Percentiles rank a stretch among this genome's conserved stretches.
Evolutionary conservation across 345 rosid species (phyloP).

Genomic region (Eucalyptus virginea): DNA sequence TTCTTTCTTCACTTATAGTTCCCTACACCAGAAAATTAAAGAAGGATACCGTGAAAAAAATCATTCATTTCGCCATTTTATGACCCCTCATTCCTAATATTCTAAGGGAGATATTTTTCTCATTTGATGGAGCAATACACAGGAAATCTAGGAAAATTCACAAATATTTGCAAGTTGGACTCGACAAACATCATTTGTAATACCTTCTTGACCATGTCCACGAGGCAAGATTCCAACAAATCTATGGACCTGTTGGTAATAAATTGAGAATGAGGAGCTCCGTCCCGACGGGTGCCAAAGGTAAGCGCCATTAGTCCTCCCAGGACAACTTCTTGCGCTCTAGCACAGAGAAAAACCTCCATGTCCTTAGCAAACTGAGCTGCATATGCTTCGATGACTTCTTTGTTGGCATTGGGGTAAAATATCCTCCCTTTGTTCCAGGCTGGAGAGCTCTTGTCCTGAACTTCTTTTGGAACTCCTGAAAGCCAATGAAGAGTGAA

Average conservation of each 20-base stretch:
- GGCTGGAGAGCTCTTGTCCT: not conserved
- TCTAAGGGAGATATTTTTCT: not conserved
- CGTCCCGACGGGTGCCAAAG: not conserved
- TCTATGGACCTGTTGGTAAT: not conserved
- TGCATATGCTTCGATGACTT: not conserved
- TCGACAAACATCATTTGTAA: fast-evolving
- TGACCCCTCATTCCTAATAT: not conserved
- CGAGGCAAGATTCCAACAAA: not conserved
- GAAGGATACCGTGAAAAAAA: not conserved
- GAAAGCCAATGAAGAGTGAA: not conserved
- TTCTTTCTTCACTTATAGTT: not conserved
- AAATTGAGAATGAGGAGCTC: not conserved
- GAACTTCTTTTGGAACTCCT: not conserved
- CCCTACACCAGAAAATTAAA: not conserved
- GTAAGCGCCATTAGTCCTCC: not conserved
- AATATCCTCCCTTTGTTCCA: not conserved
- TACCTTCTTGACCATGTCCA: not conserved
- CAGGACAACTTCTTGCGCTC: not conserved
- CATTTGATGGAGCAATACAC: no score
- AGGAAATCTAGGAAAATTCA: not conserved
- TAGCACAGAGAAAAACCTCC: not conserved
- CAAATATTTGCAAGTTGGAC: not conserved
- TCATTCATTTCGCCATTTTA: not conserved
- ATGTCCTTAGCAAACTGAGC: not conserved
- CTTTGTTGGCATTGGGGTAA: not conserved